A percentile compares a stretch with the other conserved stretches of the same genome.
phyloP scores from a whole-genome alignment of 78 protist species.

The Mantamonas sphyraenae region DNA sequence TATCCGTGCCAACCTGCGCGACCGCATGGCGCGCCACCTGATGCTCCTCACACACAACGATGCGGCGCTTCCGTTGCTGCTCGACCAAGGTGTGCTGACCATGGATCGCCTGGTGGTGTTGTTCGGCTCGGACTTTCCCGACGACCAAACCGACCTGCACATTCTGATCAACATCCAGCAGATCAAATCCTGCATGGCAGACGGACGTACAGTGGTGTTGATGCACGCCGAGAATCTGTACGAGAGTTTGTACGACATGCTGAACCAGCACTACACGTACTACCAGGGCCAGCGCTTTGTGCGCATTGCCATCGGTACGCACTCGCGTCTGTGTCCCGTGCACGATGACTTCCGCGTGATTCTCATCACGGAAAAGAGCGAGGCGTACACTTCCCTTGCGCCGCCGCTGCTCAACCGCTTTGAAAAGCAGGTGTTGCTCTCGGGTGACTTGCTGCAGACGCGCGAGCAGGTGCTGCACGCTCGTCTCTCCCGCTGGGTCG shows the following conservation, averaged over 20 bases:
- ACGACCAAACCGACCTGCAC: slow-evolving; percentile 13
- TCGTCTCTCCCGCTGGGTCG: no score
- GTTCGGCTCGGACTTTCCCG: slow-evolving; percentile 17
- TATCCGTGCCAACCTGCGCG: slow-evolving; percentile 10
- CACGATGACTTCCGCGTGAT: slow-evolving; percentile 3
- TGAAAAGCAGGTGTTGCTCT: slow-evolving; percentile 57
- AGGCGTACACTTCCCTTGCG: not conserved
- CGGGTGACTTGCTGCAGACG: no score
- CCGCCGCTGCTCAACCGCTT: slow-evolving; percentile 55
- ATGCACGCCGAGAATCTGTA: slow-evolving; percentile 30
- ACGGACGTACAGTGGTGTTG: slow-evolving; percentile 27
- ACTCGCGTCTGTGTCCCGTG: slow-evolving; percentile 18
- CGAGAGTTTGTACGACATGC: slow-evolving; percentile 54
- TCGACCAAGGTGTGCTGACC: not conserved
- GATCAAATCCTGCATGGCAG: slow-evolving; percentile 32
- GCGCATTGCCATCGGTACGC: slow-evolving; percentile 30
- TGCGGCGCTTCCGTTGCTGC: slow-evolving; percentile 26
- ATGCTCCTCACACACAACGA: slow-evolving; percentile 32
- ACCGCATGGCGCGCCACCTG: slow-evolving; percentile 31
- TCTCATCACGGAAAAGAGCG: slow-evolving; percentile 12
- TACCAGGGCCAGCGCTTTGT: not conserved
- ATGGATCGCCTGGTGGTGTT: not conserved
- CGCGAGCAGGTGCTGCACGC: no score
- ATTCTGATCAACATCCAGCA: not conserved
- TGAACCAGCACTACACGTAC: slow-evolving; percentile 39